Conservation (phyloP, 2,329 filamentous ascomycete genomes). For the Fusarium irregulare region DNA sequence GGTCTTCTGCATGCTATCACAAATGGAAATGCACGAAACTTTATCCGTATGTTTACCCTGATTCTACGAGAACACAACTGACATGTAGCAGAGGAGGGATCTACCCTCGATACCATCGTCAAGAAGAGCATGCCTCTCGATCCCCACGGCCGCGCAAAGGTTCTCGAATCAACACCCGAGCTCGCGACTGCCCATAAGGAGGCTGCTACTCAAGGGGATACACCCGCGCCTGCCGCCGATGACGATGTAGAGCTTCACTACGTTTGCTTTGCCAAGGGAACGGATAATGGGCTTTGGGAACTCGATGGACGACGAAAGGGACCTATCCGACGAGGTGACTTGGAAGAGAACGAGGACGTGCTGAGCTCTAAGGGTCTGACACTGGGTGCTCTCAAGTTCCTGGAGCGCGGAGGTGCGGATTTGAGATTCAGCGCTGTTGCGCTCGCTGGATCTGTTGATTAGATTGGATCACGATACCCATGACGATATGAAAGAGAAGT, state of each 20-base stretch:
- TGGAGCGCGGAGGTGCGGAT: conserved; percentile 66
- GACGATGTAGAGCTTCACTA: conserved; percentile 93
- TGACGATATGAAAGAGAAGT: neutral
- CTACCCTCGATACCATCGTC: conserved; percentile 73
- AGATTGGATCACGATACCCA: conserved; percentile 34
- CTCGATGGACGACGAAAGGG: conserved; percentile 70
- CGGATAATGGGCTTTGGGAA: conserved; percentile 72
- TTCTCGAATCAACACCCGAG: conserved; percentile 80
- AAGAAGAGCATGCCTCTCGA: conserved; percentile 75
- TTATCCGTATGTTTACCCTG: conserved; percentile 62
- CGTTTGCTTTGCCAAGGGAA: conserved; percentile 88
- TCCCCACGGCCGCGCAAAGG: conserved; percentile 72
- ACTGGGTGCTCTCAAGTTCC: conserved; percentile 70
- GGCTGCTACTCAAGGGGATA: conserved; percentile 83
- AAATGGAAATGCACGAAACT: conserved; percentile 77
- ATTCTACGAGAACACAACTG: neutral
- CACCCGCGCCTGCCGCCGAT: conserved; percentile 79
- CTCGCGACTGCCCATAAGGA: conserved; percentile 83
- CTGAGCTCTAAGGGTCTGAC: conserved; percentile 79
- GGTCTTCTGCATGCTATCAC: conserved; percentile 83
- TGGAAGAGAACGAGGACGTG: conserved; percentile 74
- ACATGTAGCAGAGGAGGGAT: conserved; percentile 55
- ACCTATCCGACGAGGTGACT: conserved; percentile 64
- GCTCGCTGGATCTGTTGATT: conserved; percentile 64
- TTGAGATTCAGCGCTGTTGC: conserved; percentile 70